Evolutionary conservation across 1,139 yeast species (phyloP), one percentile per base, ranked within the genome.

Genomic region (Candida smagusa): DNA sequence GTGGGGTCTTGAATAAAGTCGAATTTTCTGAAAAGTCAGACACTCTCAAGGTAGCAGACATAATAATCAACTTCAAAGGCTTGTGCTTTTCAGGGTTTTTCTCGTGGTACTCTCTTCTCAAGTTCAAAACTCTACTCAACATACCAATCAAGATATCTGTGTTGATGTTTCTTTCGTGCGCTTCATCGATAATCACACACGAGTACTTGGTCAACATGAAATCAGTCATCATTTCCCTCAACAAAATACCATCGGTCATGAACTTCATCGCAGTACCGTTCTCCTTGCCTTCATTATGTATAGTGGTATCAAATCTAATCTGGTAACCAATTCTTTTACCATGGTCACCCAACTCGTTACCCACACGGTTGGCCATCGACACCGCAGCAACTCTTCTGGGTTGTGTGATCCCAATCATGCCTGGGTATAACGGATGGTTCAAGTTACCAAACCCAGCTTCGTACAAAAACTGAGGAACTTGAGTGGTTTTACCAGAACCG

Each of bases 361-460:
- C 72, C 4, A 92, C 96, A 63, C 99, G 83, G 39, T 79, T 74
- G 1, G 98, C 92, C 97, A 94, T 92, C 4, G 97, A 86, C 4
- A 94, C 95, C 0, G 98, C 97, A 4, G 99, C 99, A 41, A 92
- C 98, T 65, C 99, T 78, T 68, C 99, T 79, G 0, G 99, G 98
- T 61, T 92, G 98, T 0, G 99, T 92, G 22, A 94, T 73, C 40
- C 97, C 98, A 53, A 92, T 87, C 85, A 90, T 82, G 1, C 97
- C 97, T 0, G 96, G 92, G 25, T 78, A 79, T 22, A 53, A 42
- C 8, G 77, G 81, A 19, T 88, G 78, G 1, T 72, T 72, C 4
- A 68, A 57, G 40, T 71, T 68, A 9, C 96, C 96, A 58, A 82
- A 89, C 1, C 97, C 97, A 0, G 95, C 81, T 60, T 90, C 97